Base-by-base conservation (phyloP, 768 basidiomycete species). In the Phanerodontia chrysosporium region DNA sequence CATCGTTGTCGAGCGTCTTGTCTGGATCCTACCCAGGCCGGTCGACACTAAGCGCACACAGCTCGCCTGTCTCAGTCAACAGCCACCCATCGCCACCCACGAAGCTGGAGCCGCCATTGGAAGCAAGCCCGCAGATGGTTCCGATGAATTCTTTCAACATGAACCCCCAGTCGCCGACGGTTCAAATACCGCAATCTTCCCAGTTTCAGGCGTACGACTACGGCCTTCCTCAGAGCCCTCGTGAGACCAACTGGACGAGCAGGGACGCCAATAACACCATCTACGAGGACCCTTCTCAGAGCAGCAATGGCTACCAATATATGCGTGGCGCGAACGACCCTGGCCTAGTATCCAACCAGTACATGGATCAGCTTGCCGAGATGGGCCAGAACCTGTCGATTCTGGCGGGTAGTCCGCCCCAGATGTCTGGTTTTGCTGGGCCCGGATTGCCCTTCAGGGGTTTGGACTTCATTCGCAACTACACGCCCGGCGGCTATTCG, bases 401-500 rank as follows among this genome's bases (percentile, higher is more conserved):
- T n/a, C 58, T 76, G n/a, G 78, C 80, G 59, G 63, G 77, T 54
- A 68, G 69, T 22, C 62, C 80, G 60, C 81, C 86, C 2, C 81
- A 86, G 13, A 81, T 79, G 5, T 71, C 87, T n/a, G 68, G 65
- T 3, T 91, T 91, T 69, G 76, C 85, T 62, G 83, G 83, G 9
- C 78, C 85, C 24, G 89, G 89, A 39, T 76, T 92, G n/a, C 92
- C 90, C 0, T 94, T 93, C 77, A 80, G 84, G 29, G 92, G 90
- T 10, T 77, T 93, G 30, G 92, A 94, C 65, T 94, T 83, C 65
- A 86, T 94, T 66, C 83, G 88, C 65, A 92, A 90, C 66, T 92
- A 87, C 68, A 78, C 77, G 64, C 79, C 83, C 52, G 79, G 80
- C 4, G 70, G 73, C 44, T 72, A 70, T 61, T 49, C 60, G 28